Conservation (phyloP, 1,284 basidiomycete species). For the Trametes polyzona region DNA sequence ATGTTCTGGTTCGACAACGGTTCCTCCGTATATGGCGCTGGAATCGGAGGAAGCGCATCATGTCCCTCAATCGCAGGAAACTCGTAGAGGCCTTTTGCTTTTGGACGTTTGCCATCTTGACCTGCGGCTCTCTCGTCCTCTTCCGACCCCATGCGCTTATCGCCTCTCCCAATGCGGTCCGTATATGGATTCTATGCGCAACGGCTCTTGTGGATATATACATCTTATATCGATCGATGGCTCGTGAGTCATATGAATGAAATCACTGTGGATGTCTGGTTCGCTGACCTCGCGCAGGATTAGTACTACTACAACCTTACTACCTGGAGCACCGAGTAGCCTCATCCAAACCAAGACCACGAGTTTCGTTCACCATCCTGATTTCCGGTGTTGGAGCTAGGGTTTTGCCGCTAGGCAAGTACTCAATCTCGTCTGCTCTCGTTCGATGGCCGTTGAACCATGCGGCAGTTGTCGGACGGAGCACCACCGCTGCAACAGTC, state of each 20-base stretch:
- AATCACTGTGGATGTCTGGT: too few species aligned
- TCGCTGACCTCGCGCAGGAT: too few species aligned
- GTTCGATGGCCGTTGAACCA: not conserved
- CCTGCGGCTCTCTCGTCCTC: too few species aligned
- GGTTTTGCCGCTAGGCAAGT: not conserved
- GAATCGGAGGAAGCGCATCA: not conserved
- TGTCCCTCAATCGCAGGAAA: not conserved
- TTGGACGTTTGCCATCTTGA: too few species aligned
- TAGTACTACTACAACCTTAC: not conserved
- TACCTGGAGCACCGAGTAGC: too few species aligned
- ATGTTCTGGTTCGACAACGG: not conserved
- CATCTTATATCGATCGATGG: too few species aligned
- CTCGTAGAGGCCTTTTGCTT: not conserved
- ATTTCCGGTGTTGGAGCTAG: not conserved
- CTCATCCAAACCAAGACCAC: not conserved
- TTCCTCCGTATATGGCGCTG: not conserved
- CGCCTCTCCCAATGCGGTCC: too few species aligned
- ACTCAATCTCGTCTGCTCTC: not conserved
- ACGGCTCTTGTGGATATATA: too few species aligned
- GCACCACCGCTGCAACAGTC: not conserved
- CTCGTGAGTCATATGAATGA: too few species aligned
- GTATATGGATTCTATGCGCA: too few species aligned
- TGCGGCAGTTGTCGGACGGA: not conserved
- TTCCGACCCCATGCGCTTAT: too few species aligned
- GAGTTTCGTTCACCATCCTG: not conserved